Percentiles rank a stretch among this genome's conserved stretches.
phyloP scores from a whole-genome alignment of 805 yeast species.

The Nakazawaea ishiwadae region DNA sequence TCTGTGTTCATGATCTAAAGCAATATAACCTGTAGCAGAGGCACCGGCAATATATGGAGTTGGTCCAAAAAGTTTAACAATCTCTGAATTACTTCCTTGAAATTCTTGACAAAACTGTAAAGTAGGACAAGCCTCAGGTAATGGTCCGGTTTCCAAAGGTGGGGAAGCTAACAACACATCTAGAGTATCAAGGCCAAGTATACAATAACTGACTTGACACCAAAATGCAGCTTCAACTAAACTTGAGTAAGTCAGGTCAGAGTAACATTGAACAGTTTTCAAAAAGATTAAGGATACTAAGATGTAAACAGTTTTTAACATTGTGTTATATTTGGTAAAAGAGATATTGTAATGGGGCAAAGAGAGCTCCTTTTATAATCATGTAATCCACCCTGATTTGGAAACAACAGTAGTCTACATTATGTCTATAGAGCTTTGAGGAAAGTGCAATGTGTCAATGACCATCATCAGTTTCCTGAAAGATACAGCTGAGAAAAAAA shows the following conservation, averaged over 20 bases:
- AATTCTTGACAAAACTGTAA: conserved; percentile 25
- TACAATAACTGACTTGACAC: conserved; percentile 31
- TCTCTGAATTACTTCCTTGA: conserved; percentile 22
- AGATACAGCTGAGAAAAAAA: not conserved
- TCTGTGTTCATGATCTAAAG: conserved; percentile 39
- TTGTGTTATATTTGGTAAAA: not conserved
- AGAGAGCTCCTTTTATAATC: not conserved
- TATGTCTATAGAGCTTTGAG: too few relatives aligned
- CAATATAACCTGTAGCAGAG: conserved; percentile 50
- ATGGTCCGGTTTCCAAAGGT: conserved; percentile 18
- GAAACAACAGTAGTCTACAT: too few relatives aligned
- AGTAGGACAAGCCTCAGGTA: conserved; percentile 29
- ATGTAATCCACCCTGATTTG: too few relatives aligned
- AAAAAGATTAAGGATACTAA: not conserved
- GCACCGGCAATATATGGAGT: conserved; percentile 30
- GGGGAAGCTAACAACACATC: not conserved
- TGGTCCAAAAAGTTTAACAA: conserved; percentile 33
- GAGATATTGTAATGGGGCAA: not conserved
- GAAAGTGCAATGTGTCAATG: too few relatives aligned
- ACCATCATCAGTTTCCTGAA: too few relatives aligned
- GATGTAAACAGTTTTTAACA: too few relatives aligned
- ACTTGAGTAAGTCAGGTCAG: conserved; percentile 20
- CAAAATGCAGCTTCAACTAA: conserved; percentile 27
- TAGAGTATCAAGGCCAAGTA: conserved; percentile 16
- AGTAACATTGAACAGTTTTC: not conserved